Base-by-base conservation (phyloP, 129 eudicot species). In the Artemisia annua region DNA sequence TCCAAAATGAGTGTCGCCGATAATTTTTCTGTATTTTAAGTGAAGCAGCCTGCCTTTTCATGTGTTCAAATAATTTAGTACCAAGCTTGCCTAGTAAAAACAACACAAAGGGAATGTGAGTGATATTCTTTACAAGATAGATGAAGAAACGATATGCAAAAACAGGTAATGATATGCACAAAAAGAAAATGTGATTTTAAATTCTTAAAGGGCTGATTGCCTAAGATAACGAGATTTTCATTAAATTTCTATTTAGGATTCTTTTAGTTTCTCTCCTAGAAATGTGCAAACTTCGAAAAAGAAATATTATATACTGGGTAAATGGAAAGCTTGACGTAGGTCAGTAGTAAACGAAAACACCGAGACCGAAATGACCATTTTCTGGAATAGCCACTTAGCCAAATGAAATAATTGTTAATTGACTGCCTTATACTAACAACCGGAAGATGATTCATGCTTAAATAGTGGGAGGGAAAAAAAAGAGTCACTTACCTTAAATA, bases 41-140 rank as follows among this genome's bases (percentile, higher is more conserved):
- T 63, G 89, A 83, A 57, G 91, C 91, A 48, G 91, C 91, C 76
- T 87, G 82, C 80, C 79, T 79, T 87, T 82, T 85, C 91, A 79
- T 66, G 69, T 78, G 73, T 35, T 78, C 91, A 62, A 50, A 90
- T 55, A 85, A 30, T 67, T 80, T 87, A 72, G 69, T 76, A 76
- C 87, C 91, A 67, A 90, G 83, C 69, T 64, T 77, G 79, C 91
- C 96, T 90, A 43, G 50, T 70, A 66, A 8, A 48, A 72, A 71
- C 22, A 67, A 67, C 70, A 28, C 17, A 63, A 48, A 30, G 39
- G 66, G 54, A 60, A 61, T 30, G 60, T 43, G 55, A 70, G 73
- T 30, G 70, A 35, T 63, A 62, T 61, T 65, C 62, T 68, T 61
- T 58, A 74, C 51, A 79, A 56, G 66, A 43, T 64, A 66, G 49